Evolutionary conservation across 495 filamentous ascomycete species (phyloP).

Genomic region (Chlorociboria aeruginascens): DNA sequence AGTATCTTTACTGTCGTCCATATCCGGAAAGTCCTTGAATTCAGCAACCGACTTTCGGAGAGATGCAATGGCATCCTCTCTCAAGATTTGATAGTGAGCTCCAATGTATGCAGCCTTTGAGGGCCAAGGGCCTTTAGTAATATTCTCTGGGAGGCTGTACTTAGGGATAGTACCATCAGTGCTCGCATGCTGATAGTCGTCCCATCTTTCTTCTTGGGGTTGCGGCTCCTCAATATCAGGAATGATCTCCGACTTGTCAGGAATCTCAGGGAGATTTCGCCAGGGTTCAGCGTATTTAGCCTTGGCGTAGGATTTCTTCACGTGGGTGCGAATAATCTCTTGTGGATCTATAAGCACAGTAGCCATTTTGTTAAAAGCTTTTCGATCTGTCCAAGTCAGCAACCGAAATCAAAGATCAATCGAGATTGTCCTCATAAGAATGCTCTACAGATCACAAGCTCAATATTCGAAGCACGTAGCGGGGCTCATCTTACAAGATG

Average conservation of each 20-base stretch:
- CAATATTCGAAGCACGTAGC: too few relatives aligned
- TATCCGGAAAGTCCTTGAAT: slow-evolving; percentile 26
- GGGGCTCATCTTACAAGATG: too few relatives aligned
- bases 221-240: background rate
- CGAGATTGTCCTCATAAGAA: too few relatives aligned
- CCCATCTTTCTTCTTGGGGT: background rate
- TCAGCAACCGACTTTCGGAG: slow-evolving; percentile 34
- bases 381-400: too few relatives aligned
- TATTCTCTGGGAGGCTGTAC: slow-evolving; percentile 26
- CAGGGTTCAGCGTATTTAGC: slow-evolving; percentile 21
- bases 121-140: slow-evolving; percentile 30
- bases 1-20: slow-evolving; percentile 17
- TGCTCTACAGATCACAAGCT: too few relatives aligned
- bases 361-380: too few relatives aligned
- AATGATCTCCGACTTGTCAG: slow-evolving; percentile 32
- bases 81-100: slow-evolving; percentile 39
- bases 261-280: slow-evolving; percentile 33
- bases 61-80: slow-evolving; percentile 38
- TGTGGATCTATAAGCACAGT: too few relatives aligned
- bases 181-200: slow-evolving; percentile 10
- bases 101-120: slow-evolving; percentile 34
- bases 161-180: slow-evolving; percentile 12
- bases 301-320: too few relatives aligned
- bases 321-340: too few relatives aligned
- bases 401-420: too few relatives aligned